Percentiles rank a stretch among this genome's conserved stretches.
These are phyloP conservation scores for Odontarrhena argentea DNA, from an alignment of 345 rosid species.

Conservation along the genomic window DNA sequence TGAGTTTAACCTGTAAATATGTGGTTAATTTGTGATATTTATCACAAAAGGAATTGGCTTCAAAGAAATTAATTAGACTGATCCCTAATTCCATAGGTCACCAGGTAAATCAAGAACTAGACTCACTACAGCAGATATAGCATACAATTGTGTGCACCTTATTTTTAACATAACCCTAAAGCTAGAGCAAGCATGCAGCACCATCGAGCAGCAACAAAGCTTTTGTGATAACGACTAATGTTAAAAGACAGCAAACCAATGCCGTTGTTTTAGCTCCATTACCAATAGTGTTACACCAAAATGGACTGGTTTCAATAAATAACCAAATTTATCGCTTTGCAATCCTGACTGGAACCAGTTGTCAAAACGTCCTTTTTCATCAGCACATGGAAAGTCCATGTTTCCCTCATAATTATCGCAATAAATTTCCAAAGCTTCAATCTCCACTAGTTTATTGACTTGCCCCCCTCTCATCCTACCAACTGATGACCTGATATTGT, in stretches of 20 bases:
- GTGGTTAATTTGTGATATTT: constrained; percentile 12
- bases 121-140: constrained; percentile 27
- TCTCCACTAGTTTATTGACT: constrained; percentile 68
- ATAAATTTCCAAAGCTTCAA: constrained; percentile 74
- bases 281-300: constrained; percentile 69
- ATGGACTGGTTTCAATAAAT: constrained; percentile 62
- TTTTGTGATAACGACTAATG: constrained; percentile 19
- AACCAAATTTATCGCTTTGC: constrained; percentile 50
- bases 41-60: constrained; percentile 18
- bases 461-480: constrained; percentile 60
- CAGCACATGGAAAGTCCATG: constrained; percentile 44
- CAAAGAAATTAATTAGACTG: constrained; percentile 4
- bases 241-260: constrained; percentile 21
- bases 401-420: constrained; percentile 54
- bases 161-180: constrained; percentile 22
- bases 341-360: constrained; percentile 44
- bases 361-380: constrained; percentile 43
- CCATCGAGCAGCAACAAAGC: constrained; percentile 23
- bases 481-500: constrained; percentile 38
- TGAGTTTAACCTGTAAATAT: constrained; percentile 10
- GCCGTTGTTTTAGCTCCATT: constrained; percentile 30
- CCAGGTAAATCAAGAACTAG: constrained; percentile 5
- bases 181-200: constrained; percentile 29
- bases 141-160: constrained; percentile 3
- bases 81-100: constrained; percentile 18